phyloP scores from a whole-genome alignment of 2,329 filamentous ascomycete species.

The Fulvia fulva region DNA sequence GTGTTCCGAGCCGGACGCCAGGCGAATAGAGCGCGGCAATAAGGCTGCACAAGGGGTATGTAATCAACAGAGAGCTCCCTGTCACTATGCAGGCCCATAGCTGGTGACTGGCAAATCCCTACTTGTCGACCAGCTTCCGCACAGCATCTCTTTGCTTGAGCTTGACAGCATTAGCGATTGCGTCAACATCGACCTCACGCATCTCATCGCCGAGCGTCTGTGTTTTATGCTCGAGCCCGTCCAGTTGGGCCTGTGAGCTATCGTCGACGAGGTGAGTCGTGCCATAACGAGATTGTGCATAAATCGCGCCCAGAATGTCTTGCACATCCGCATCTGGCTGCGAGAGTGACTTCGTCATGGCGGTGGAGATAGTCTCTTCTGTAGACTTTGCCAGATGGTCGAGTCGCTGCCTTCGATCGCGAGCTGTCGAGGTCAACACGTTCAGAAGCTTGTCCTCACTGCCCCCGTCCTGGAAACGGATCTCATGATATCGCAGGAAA shows the following conservation, averaged over 20 bases:
- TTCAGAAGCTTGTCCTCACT: slow-evolving; percentile 20
- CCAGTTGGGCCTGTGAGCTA: slow-evolving; percentile 30
- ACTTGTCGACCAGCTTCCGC: slow-evolving; percentile 2
- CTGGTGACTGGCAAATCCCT: background rate
- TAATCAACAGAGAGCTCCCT: too few species aligned
- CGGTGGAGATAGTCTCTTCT: slow-evolving; percentile 32
- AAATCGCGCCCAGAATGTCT: slow-evolving; percentile 37
- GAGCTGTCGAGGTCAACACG: slow-evolving; percentile 26
- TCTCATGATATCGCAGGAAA: slow-evolving; percentile 29
- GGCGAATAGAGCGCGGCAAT: too few species aligned
- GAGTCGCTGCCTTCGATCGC: slow-evolving; percentile 36
- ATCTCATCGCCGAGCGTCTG: slow-evolving; percentile 38
- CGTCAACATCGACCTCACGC: slow-evolving; percentile 31
- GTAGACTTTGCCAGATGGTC: slow-evolving; percentile 34
- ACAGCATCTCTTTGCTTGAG: slow-evolving; percentile 19
- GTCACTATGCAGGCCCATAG: background rate
- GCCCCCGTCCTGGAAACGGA: slow-evolving; percentile 20
- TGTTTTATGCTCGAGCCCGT: slow-evolving; percentile 36
- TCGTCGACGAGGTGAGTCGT: slow-evolving; percentile 22
- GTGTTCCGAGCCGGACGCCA: too few species aligned
- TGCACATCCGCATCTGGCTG: slow-evolving; percentile 36
- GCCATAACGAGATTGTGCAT: slow-evolving; percentile 31
- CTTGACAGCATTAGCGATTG: slow-evolving; percentile 19
- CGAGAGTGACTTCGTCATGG: slow-evolving; percentile 35
- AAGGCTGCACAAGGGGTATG: too few species aligned